Conservation (phyloP, 2,329 filamentous ascomycete genomes). For the Penicillium thymicola region DNA sequence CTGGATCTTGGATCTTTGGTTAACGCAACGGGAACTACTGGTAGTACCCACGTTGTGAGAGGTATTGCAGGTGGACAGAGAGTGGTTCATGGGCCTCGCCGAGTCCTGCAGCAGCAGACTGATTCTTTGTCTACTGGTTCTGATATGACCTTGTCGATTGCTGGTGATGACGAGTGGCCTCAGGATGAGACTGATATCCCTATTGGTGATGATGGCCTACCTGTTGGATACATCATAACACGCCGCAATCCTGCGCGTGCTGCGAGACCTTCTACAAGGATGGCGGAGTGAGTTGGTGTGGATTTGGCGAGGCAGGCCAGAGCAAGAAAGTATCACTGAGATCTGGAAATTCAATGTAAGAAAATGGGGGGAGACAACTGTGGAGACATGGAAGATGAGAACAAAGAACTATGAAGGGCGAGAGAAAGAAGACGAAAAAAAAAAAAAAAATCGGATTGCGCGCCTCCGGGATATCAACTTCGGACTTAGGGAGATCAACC, state of each 20-base stretch:
- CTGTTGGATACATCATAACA: conserved; percentile 2
- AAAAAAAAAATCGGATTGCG: background rate
- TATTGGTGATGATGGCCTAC: conserved; percentile 2
- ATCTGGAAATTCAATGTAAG: background rate
- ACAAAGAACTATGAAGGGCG: no score
- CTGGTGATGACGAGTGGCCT: background rate
- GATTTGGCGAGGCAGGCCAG: background rate
- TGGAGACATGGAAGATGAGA: background rate
- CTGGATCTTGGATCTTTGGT: background rate
- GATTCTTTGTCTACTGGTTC: background rate
- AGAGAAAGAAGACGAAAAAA: background rate
- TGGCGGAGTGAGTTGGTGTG: background rate
- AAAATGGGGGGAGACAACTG: background rate
- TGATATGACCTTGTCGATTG: background rate
- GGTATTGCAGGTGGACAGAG: background rate
- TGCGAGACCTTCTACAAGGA: conserved; percentile 9
- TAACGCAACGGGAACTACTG: background rate
- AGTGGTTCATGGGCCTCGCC: background rate
- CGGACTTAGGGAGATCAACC: background rate
- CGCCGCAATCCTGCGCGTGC: conserved; percentile 12
- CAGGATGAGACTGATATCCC: background rate
- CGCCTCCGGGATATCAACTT: background rate
- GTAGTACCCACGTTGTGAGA: background rate
- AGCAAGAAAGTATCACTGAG: background rate
- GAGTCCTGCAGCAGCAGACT: no score